Evolutionary conservation across 2,329 filamentous ascomycete species (phyloP), one percentile per base, ranked within the genome.

Genomic region (Colletotrichum orchidophilum): DNA sequence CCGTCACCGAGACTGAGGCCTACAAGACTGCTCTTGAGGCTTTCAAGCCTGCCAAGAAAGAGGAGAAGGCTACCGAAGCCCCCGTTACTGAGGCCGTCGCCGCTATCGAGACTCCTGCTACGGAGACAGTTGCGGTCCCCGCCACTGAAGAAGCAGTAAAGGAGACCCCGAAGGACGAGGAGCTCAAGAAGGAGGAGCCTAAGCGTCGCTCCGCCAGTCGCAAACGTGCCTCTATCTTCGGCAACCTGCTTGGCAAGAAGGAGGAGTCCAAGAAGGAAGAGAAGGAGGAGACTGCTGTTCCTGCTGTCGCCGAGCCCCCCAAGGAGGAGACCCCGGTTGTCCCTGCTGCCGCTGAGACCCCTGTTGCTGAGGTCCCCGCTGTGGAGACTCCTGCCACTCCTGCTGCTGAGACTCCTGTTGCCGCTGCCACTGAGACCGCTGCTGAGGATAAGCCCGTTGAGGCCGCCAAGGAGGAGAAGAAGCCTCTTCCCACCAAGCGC

Each of bases 11-110:
- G 83, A 92, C 91, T 77, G 95, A 97, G 83, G 89, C 90, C 71
- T 99, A 97, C 92, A 98, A 97, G 91, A 87, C 89, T 77, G 91
- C 93, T 75, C 84, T 96, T 24, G 93, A 95, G 85, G 92, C 91
- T 79, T 84, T 90, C 76, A 89, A 89, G 83, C 87, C 87, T 46
- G 79, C 81, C 74, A 77, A 80, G 63, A 77, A 78, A 29, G 77
- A 76, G 80, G 81, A 84, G 76, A 83, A 83, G 79, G 78, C 78
- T 68, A 80, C 76, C 39, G 82, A 83, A 75, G 79, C 80, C 75
- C 78, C 81, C 54, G 80, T 81, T 74, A 75, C 77, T 15, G 82
- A 80, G 71, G 76, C 73, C 27, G 77, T 77, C 21, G 73, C 77
- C 55, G 75, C 78, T 62, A 78, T 77, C 71, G 81, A 81, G 67